Base-by-base conservation (phyloP, 2,329 filamentous ascomycete species). In the Calcarisporium arbuscula region DNA sequence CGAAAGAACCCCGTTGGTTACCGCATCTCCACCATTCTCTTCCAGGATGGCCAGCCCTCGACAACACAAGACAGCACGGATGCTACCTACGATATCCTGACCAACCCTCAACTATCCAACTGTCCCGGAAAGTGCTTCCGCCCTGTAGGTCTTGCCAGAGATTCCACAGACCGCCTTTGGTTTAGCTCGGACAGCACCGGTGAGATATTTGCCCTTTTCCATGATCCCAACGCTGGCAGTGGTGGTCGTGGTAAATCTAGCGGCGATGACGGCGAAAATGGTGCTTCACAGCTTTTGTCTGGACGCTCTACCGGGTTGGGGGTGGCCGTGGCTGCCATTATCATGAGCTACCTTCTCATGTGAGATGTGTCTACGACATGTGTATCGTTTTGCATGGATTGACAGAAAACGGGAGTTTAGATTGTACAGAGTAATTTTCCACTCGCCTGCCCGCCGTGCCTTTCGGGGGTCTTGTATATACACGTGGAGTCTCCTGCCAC, bases 101-200 rank as follows among this genome's bases (percentile, higher is more conserved):
- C 62, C 35, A 82, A 80, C 44, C 45, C 58, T 2, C 66, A 81
- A 44, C 56, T 69, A 5, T 57, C 58, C 9, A 51, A 53, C 4
- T 83, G 80, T 40, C 76, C 75, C 0, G 58, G 60, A 27, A 49
- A 52, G 5, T 84, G 79, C 55, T 77, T 84, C 58, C 66, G 79
- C 3, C 79, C 80, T 18, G 76, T 76, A 1, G 74, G 77, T 2
- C 57, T 84, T 6, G 67, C 67, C 1, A 61, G 67, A 43, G 70
- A 75, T 51, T 43, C 43, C 8, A 46, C 65, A 27, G 74, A 69
- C 7, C 60, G 79, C 6, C 56, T 85, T 8, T 84, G 73, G 56
- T 70, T 82, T 62, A 72, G 64, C 37, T 77, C 70, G 5, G 80
- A 84, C 51, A 52, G 64, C 11, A 79, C 77, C 1, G 80, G 79